Percentiles rank a stretch among this genome's conserved stretches.
phyloP scores from a whole-genome alignment of 495 filamentous ascomycete genomes.

The Trichocladium uniseriatum region DNA sequence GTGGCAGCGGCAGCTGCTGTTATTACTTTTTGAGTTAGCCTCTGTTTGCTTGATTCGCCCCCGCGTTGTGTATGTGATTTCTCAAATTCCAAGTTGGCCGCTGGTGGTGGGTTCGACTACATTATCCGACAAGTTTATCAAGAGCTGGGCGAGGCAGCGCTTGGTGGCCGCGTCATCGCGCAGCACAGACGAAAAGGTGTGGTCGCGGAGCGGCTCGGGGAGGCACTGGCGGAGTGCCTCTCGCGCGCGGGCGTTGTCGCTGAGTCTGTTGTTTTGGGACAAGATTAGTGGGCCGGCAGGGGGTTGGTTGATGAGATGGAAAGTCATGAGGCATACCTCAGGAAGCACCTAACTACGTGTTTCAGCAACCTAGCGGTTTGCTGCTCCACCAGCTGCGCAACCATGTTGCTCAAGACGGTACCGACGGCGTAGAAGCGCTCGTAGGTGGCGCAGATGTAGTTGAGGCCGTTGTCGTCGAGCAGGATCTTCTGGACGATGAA shows the following conservation, averaged over 20 bases:
- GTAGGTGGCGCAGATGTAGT: constrained; percentile 98
- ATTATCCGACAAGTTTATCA: constrained; percentile 95
- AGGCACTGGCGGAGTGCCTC: constrained; percentile 95
- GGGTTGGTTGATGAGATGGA: background rate
- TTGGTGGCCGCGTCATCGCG: constrained; percentile 97
- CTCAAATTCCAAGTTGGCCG: constrained; percentile 27
- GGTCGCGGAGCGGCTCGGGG: constrained; percentile 90
- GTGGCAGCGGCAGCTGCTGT: background rate
- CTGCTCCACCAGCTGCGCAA: constrained; percentile 91
- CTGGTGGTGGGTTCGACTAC: constrained; percentile 51
- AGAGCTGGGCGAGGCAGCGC: constrained; percentile 87
- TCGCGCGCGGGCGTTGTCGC: constrained; percentile 90
- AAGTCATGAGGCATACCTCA: constrained; percentile 49
- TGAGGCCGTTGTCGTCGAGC: constrained; percentile 91
- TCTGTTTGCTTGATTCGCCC: background rate
- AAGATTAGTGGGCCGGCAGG: too few species aligned
- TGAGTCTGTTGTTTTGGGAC: constrained; percentile 48
- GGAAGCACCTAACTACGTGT: constrained; percentile 95
- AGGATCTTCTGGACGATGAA: constrained; percentile 99
- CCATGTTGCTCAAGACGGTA: constrained; percentile 98
- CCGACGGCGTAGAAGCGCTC: constrained; percentile 99
- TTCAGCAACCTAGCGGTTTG: constrained; percentile 94
- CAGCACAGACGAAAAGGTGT: constrained; percentile 92
- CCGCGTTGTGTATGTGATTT: background rate
- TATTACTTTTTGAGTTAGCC: background rate